phyloP scores from a whole-genome alignment of 331 rosid species.

The Pyracantha coccinea region DNA sequence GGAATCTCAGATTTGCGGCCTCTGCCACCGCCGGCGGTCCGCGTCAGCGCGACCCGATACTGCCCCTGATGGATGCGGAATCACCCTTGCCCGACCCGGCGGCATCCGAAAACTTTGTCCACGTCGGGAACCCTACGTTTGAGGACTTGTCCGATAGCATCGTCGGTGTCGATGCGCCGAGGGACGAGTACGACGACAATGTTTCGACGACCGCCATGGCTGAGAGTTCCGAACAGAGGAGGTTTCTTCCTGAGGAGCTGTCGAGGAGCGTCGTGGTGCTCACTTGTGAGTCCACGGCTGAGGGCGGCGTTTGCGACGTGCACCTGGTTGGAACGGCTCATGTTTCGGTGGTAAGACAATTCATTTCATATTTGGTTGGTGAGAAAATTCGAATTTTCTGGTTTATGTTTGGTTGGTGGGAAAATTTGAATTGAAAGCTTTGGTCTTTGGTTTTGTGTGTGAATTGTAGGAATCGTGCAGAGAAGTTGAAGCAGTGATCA shows the following conservation, averaged over 20 bases:
- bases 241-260: conserved; percentile 59
- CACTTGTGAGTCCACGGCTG: conserved; percentile 63
- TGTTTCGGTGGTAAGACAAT: conserved; percentile 57
- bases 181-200: conserved; percentile 6
- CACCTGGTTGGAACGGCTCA: conserved; percentile 87
- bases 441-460: conserved; percentile 8
- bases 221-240: conserved; percentile 19
- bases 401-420: neutral
- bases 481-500: conserved; percentile 76
- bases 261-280: conserved; percentile 51
- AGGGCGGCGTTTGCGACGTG: conserved; percentile 68
- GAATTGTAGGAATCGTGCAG: conserved; percentile 77
- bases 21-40: conserved; percentile 5
- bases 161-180: conserved; percentile 54
- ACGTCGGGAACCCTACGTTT: conserved; percentile 49
- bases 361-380: neutral
- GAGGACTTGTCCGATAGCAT: conserved; percentile 62
- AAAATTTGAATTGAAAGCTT: neutral
- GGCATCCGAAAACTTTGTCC: conserved; percentile 59
- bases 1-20: neutral
- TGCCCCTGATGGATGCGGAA: conserved; percentile 44
- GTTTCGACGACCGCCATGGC: conserved; percentile 11
- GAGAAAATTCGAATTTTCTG: neutral
- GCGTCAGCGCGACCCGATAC: conserved; percentile 7
- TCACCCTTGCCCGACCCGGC: conserved; percentile 28